Evolutionary conservation across 2,329 filamentous ascomycete genomes (phyloP), one percentile per base, ranked within the genome.

Genomic region (Fusarium equiseti): DNA sequence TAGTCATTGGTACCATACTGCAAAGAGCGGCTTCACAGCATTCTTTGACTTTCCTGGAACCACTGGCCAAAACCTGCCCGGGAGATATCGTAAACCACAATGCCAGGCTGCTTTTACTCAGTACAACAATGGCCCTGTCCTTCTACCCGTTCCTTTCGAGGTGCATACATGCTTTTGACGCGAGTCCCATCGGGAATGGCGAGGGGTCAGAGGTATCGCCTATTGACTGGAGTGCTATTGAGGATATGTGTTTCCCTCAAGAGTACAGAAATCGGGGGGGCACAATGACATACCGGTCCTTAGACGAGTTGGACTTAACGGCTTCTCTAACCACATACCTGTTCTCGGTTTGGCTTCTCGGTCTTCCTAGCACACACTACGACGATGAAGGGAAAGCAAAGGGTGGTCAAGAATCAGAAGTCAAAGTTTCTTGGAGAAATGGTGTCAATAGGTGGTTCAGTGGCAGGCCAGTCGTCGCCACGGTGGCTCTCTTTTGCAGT

Each of bases 131-230:
- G 9, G 55, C 64, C 4, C 16, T 76, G 6, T 75, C 70, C 2
- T 76, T 75, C 31, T 74, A 74, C 26, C 71, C 72, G 0, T 77
- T 77, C 20, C 24, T 77, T 8, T 75, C 72, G 5, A 66, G 69
- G 44, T 75, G 73, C 15, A 66, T 77, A 3, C 66, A 74, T 42
- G 55, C 60, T 4, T 75, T 73, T 40, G 66, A 61, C 1, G 48
- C 50, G 10, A 52, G 59, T 8, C 59, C 49, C 2, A 69, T 74
- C 11, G 73, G 71, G 1, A 38, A 69, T 22, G 53, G 65, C 1
- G 29, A 66, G 4, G 54, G 29, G 24, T 32, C 57, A 11, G 58
- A 69, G n/a, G 68, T 68, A 13, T 59, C 57, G 4, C 7, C 35
- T 1, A 26, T 20, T 8, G 38, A 66, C 10, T 73, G 63, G 68